These are phyloP conservation scores for Leonotis leonurus DNA, from an alignment of 257 asterid species.

Conservation along the genomic window DNA sequence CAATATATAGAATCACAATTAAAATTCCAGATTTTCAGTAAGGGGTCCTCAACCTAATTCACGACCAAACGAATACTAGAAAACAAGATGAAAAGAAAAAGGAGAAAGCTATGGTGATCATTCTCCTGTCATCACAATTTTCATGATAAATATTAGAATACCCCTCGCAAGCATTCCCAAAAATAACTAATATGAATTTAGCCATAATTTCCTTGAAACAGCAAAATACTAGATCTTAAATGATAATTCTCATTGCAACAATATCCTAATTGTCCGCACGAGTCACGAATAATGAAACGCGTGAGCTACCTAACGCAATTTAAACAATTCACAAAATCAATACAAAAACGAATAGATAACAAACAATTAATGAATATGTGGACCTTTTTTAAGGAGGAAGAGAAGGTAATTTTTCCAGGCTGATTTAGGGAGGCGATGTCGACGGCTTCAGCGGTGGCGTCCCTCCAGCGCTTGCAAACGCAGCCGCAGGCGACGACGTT, in stretches of 20 bases:
- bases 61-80: background rate
- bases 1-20: slow-evolving; percentile 5
- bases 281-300: background rate
- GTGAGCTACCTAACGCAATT: no score
- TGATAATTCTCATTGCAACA: background rate
- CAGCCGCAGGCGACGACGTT: slow-evolving; percentile 86
- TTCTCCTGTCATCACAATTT: background rate
- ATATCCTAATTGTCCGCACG: background rate
- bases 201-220: background rate
- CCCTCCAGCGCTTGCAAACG: slow-evolving; percentile 91
- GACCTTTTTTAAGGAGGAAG: slow-evolving; percentile 90
- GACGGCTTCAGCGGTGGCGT: slow-evolving; percentile 64
- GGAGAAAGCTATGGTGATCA: background rate
- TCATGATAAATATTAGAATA: background rate
- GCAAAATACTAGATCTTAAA: background rate
- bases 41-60: background rate
- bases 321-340: no score
- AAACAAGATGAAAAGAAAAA: background rate
- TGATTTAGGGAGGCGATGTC: slow-evolving; percentile 34
- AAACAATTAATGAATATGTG: no score
- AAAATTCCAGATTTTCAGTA: background rate
- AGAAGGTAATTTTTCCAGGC: slow-evolving; percentile 68
- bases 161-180: no score
- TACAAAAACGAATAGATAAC: no score
- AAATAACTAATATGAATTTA: background rate